These are phyloP conservation scores for Aechmea fasciata DNA, from an alignment of 176 grass and related monocot genomes.

Conservation along the genomic window DNA sequence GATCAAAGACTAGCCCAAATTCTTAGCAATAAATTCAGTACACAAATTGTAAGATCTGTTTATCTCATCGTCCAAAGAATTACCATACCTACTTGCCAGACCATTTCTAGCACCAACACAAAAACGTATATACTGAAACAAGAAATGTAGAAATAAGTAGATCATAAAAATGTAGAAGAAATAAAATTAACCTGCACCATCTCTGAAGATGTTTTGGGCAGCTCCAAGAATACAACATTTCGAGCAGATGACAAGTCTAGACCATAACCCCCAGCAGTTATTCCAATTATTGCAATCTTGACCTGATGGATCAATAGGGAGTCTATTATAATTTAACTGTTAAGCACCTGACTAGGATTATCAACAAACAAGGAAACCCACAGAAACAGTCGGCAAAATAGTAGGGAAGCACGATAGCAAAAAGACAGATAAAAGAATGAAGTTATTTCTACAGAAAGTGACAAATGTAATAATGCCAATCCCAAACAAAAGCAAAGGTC, in stretches of 20 bases:
- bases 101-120: not conserved
- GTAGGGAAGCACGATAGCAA: not conserved
- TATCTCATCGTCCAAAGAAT: no score
- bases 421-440: not conserved
- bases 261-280: slow-evolving; percentile 82
- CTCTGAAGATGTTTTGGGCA: slow-evolving; percentile 80
- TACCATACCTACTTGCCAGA: no score
- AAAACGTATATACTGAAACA: not conserved
- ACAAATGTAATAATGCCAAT: no score
- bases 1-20: no score
- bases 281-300: slow-evolving; percentile 92
- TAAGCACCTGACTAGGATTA: not conserved
- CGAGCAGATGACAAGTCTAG: slow-evolving; percentile 83
- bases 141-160: not conserved
- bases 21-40: no score
- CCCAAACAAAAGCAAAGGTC: not conserved
- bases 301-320: slow-evolving; percentile 40
- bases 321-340: not conserved
- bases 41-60: no score
- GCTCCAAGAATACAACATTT: slow-evolving; percentile 95
- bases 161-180: not conserved
- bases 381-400: not conserved
- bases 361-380: not conserved
- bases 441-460: no score
- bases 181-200: slow-evolving; percentile 63